These are phyloP conservation scores for Fusarium sp. DNA, from an alignment of 2,329 filamentous ascomycete genomes.

Conservation along the genomic window DNA sequence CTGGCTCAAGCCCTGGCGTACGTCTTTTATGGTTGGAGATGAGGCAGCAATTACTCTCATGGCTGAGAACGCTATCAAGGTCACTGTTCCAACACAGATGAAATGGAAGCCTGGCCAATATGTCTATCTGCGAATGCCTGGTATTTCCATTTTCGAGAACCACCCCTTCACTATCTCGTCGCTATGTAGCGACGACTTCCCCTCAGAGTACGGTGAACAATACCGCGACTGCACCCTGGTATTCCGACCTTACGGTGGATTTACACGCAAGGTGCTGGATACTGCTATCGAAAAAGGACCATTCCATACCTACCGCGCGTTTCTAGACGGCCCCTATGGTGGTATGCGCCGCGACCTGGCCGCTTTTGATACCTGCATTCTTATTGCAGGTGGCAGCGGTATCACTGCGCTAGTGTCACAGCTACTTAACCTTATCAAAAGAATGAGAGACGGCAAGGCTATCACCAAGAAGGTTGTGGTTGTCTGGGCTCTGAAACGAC, in stretches of 20 bases:
- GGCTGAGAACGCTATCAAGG: slow-evolving; percentile 93
- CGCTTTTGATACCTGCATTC: slow-evolving; percentile 91
- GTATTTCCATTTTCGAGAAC: slow-evolving; percentile 89
- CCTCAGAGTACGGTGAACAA: slow-evolving; percentile 87
- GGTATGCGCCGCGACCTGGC: slow-evolving; percentile 91
- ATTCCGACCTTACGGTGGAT: slow-evolving; percentile 91
- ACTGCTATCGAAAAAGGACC: slow-evolving; percentile 87
- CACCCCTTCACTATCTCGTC: slow-evolving; percentile 97
- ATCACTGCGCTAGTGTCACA: slow-evolving; percentile 95
- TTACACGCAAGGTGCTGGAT: slow-evolving; percentile 86
- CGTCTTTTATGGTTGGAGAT: slow-evolving; percentile 88
- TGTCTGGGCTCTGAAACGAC: slow-evolving; percentile 91
- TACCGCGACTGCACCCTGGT: slow-evolving; percentile 91
- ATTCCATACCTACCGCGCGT: slow-evolving; percentile 91
- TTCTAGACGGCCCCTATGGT: slow-evolving; percentile 93
- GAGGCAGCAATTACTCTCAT: slow-evolving; percentile 90
- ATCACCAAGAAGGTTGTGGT: slow-evolving; percentile 91
- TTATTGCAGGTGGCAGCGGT: slow-evolving; percentile 93
- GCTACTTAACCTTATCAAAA: slow-evolving; percentile 91
- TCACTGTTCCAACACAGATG: slow-evolving; percentile 93
- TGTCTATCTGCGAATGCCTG: slow-evolving; percentile 93
- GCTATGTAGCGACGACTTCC: slow-evolving; percentile 91
- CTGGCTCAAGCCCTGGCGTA: slow-evolving; percentile 83
- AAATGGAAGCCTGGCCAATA: slow-evolving; percentile 95
- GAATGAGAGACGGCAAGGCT: slow-evolving; percentile 94